Base-by-base conservation (phyloP, 345 rosid genomes). In the Eucalyptus virginea region DNA sequence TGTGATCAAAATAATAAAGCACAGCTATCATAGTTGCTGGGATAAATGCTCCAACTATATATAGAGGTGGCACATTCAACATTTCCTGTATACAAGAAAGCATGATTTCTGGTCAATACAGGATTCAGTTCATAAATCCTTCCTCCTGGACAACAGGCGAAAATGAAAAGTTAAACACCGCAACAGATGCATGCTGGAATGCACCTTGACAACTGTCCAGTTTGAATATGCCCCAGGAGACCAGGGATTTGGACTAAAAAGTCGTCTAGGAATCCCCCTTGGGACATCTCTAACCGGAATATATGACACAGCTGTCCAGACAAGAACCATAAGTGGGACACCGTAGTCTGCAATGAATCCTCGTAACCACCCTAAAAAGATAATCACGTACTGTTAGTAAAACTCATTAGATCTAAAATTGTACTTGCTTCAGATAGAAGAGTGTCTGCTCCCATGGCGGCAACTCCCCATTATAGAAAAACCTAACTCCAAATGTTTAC, bases 21-120 rank as follows among this genome's bases (percentile, higher is more conserved):
- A 94, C 96, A 2, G 95, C 96, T 90, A 94, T 94, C 96, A 94
- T 94, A 83, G 96, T 94, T 87, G 96, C 96, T 42, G 96, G 96
- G 91, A 94, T 93, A 88, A 94, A 91, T 56, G 96, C 94, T 89
- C 95, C 96, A 86, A 94, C 90, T 87, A 94, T 94, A 87, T 94
- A 94, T 47, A 94, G 88, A 42, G 94, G 91, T 37, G 96, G 95
- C 89, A 94, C 96, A 89, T 90, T 44, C 90, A 90, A 32, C 96
- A 94, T 94, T 92, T 94, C 94, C 96, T 94, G 93, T 40, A 77
- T 77, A 40, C 30, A 77, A 77, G 30, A 77, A 77, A 77, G 47
- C 30, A 77, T 77, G 85, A 77, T 77, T 40, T 77, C 47, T 77
- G 47, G 47, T 77, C 47, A 77, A 77, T 40, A 40, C 47, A 23